Evolutionary conservation across 495 filamentous ascomycete genomes (phyloP).

Genomic region (Parathielavia appendiculata): DNA sequence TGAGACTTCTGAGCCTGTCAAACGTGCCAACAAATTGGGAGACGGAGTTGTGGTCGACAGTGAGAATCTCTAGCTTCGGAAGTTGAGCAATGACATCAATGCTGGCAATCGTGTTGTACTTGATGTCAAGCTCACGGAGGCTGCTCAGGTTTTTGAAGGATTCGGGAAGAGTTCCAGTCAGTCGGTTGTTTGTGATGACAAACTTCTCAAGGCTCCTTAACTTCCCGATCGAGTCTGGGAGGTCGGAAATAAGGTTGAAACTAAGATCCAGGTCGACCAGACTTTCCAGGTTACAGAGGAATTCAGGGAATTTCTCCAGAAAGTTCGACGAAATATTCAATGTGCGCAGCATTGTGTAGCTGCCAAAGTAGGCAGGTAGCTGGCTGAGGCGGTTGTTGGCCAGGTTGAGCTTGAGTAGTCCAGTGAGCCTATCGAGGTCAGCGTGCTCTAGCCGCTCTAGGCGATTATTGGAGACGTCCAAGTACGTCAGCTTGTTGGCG

Average conservation of each 20-base stretch:
- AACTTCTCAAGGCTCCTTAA: conserved; percentile 77
- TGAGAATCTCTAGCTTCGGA: conserved; percentile 78
- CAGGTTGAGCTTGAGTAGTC: conserved; percentile 85
- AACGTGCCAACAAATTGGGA: conserved; percentile 84
- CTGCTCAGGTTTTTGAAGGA: conserved; percentile 65
- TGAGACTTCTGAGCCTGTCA: conserved; percentile 71
- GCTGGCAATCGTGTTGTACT: conserved; percentile 80
- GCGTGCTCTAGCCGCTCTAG: conserved; percentile 82
- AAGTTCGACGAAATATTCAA: conserved; percentile 91
- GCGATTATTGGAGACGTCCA: conserved; percentile 93
- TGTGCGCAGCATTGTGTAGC: conserved; percentile 68
- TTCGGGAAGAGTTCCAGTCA: conserved; percentile 65
- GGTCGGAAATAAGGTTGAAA: conserved; percentile 78
- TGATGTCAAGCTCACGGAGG: conserved; percentile 86
- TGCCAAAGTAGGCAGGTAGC: conserved; percentile 74
- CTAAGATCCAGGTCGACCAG: conserved; percentile 93
- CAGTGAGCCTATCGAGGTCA: conserved; percentile 54
- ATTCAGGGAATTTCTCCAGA: conserved; percentile 75
- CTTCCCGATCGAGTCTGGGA: conserved; percentile 73
- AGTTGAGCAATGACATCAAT: conserved; percentile 80
- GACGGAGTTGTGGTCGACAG: conserved; percentile 84
- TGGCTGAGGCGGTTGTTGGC: conserved; percentile 81
- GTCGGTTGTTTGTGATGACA: conserved; percentile 90
- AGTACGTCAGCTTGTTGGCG: conserved; percentile 73
- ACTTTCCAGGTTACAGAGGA: conserved; percentile 73